Evolutionary conservation across 1,139 yeast species (phyloP), one percentile per base, ranked within the genome.

Genomic region (Candida smagusa): DNA sequence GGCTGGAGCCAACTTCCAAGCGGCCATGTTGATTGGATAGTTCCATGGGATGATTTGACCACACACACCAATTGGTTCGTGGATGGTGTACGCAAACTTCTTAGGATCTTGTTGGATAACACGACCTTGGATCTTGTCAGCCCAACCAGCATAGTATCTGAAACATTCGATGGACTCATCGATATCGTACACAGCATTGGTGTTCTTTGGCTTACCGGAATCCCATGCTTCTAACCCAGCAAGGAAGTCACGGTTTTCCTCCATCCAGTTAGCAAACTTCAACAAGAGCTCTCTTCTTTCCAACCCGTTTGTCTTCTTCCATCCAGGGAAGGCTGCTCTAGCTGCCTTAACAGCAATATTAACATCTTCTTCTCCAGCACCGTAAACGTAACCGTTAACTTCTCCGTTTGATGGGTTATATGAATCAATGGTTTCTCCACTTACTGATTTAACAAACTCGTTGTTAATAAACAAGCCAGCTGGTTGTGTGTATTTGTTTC

Each of bases 391-490:
- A 12, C 84, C 77, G 47, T 84, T 81, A 42, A 65, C 65, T 52
- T 83, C 78, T 12, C 83, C 90, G 16, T 90, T 84, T 23, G 81
- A 65, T 32, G 90, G 89, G 49, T 79, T 72, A 43, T 75, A 73
- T 19, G 83, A 83, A 19, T 73, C 77, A 43, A 81, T 65, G 23
- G 80, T 80, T 53, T 79, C 74, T 26, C 88, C 88, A 12, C 77
- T 61, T 43, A 70, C 65, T 23, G 89, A 72, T 40, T 72, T 62
- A 44, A 84, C 83, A 54, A 82, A 87, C 59, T 85, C 86, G 58
- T 84, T 84, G 69, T 85, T 82, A 59, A 87, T 84, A 72, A 85
- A 86, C 54, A 87, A 70, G 41, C 95, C 95, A 12, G 84, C 68
- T 45, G 95, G 96, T 59, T 85, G 69, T 61, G 69, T 38, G 58